Evolutionary conservation across 805 yeast genomes (phyloP).

Genomic region (Maudiozyma serrabonitensis): DNA sequence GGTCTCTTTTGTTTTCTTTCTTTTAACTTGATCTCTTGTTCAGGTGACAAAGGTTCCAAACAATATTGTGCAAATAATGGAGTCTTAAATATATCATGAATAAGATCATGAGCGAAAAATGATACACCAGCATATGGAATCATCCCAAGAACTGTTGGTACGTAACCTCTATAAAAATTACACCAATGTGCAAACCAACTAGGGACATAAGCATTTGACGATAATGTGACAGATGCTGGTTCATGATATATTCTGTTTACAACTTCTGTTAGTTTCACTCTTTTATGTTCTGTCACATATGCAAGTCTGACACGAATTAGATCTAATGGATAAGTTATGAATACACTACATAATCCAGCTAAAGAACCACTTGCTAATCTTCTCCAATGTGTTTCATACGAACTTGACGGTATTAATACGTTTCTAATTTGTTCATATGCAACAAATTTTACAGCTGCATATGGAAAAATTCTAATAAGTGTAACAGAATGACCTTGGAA

Average conservation of each 20-base stretch:
- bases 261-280: slow-evolving; percentile 20
- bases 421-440: slow-evolving; percentile 89
- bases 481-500: slow-evolving; percentile 97
- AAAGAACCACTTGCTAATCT: slow-evolving; percentile 82
- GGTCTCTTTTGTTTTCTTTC: slow-evolving; percentile 42
- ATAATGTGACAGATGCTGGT: slow-evolving; percentile 25
- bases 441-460: slow-evolving; percentile 93
- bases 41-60: slow-evolving; percentile 25
- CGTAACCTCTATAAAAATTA: slow-evolving; percentile 89
- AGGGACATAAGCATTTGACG: slow-evolving; percentile 30
- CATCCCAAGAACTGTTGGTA: slow-evolving; percentile 92
- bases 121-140: slow-evolving; percentile 97
- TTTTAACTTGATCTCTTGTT: slow-evolving; percentile 10
- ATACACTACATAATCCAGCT: slow-evolving; percentile 80
- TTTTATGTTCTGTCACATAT: slow-evolving; percentile 52
- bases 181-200: slow-evolving; percentile 30
- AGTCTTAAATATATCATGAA: slow-evolving; percentile 81
- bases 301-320: slow-evolving; percentile 86
- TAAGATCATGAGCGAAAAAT: slow-evolving; percentile 82
- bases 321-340: slow-evolving; percentile 86
- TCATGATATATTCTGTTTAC: slow-evolving; percentile 23
- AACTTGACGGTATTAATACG: slow-evolving; percentile 62
- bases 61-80: slow-evolving; percentile 44
- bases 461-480: slow-evolving; percentile 81
- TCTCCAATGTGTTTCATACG: slow-evolving; percentile 70